Percentiles rank a stretch among this genome's conserved stretches.
Evolutionary conservation across 1,284 basidiomycete genomes (phyloP).

Genomic region (Leccinum pachyderme): DNA sequence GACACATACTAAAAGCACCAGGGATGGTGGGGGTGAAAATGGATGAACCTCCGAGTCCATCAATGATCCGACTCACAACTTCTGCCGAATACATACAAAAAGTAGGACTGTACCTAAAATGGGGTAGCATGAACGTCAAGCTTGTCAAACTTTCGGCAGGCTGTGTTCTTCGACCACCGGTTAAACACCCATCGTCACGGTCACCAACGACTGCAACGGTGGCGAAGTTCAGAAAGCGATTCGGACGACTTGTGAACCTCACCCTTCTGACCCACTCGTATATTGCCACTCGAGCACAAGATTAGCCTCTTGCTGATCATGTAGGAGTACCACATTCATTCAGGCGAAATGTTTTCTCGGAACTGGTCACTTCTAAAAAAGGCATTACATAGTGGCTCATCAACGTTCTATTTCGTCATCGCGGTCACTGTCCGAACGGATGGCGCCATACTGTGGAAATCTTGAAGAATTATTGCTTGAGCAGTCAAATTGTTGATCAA

Average conservation of each 20-base stretch:
- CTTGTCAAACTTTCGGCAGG: neutral
- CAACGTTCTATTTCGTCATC: no score
- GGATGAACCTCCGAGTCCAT: neutral
- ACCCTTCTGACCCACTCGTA: neutral
- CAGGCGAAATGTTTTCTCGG: neutral
- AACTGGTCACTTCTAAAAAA: no score
- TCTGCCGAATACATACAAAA: no score
- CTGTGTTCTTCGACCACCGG: neutral
- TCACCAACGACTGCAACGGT: neutral
- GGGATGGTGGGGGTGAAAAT: neutral
- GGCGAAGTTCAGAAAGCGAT: neutral
- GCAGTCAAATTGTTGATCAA: no score
- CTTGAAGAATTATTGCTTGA: no score
- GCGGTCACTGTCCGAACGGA: no score
- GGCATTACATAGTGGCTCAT: no score
- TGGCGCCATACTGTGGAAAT: no score
- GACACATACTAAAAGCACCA: neutral
- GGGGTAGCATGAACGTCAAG: neutral
- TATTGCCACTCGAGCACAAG: neutral
- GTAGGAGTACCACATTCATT: no score
- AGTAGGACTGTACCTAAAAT: no score
- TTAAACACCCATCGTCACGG: neutral
- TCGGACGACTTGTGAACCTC: neutral
- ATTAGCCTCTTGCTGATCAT: neutral
- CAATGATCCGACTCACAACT: neutral